Evolutionary conservation across 1,284 basidiomycete species (phyloP).

Genomic region (Puccinia coronata): DNA sequence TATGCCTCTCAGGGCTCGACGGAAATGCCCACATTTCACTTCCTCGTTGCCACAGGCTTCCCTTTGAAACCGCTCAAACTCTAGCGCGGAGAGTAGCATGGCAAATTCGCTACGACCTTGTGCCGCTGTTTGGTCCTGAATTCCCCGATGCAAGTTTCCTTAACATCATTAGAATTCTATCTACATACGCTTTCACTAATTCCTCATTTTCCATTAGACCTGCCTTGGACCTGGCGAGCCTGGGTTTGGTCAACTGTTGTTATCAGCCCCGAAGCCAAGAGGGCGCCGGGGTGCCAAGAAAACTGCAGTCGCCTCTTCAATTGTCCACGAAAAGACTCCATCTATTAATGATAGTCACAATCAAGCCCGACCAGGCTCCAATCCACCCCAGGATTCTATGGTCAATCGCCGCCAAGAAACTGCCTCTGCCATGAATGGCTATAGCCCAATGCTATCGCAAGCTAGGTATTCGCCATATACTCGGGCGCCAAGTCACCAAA

Average conservation of each 20-base stretch:
- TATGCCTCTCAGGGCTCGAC: slow-evolving; percentile 7
- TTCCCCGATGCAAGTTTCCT: slow-evolving; percentile 50
- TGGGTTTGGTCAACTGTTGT: slow-evolving; percentile 51
- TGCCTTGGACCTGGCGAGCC: slow-evolving; percentile 50
- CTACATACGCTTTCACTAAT: background rate
- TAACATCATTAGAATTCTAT: background rate
- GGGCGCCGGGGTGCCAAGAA: slow-evolving; percentile 45
- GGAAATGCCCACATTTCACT: slow-evolving; percentile 30
- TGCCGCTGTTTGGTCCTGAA: slow-evolving; percentile 72
- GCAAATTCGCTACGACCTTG: slow-evolving; percentile 77
- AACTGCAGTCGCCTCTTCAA: slow-evolving; percentile 5
- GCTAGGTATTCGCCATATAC: slow-evolving; percentile 47
- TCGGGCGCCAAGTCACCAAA: slow-evolving; percentile 40
- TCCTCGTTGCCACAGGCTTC: slow-evolving; percentile 64
- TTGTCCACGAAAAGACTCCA: background rate
- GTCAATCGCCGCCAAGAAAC: slow-evolving; percentile 13
- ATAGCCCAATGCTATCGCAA: slow-evolving; percentile 17
- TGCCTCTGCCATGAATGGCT: background rate
- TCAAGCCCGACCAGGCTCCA: background rate
- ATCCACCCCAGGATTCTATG: slow-evolving; percentile 27
- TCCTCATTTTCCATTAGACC: slow-evolving; percentile 25
- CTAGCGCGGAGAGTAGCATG: slow-evolving; percentile 70
- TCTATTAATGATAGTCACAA: background rate
- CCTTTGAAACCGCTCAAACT: slow-evolving; percentile 49
- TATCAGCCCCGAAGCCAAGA: slow-evolving; percentile 50